Conservation (phyloP, 139 green algal genomes). For the Spirogloea muscicola region DNA sequence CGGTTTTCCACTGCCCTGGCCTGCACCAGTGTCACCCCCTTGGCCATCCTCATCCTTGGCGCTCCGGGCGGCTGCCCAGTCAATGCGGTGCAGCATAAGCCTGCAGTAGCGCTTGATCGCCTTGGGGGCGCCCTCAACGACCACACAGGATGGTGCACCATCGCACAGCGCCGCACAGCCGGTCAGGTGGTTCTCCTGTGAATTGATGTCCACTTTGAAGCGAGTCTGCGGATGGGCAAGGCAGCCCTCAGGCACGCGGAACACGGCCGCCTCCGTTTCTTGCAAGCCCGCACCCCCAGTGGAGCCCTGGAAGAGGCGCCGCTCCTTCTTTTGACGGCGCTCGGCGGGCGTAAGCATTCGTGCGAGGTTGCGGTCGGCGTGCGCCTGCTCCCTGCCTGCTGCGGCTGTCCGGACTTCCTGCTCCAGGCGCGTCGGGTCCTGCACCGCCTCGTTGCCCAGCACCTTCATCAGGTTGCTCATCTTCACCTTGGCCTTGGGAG, state of each 20-base stretch:
- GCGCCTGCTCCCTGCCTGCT: conserved; percentile 71
- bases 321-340: conserved; percentile 85
- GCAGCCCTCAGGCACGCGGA: conserved; percentile 53
- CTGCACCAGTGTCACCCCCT: conserved; percentile 34
- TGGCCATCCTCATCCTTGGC: conserved; percentile 6
- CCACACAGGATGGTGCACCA: conserved; percentile 7
- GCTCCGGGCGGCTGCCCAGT: conserved; percentile 74
- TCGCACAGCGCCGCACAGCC: conserved; percentile 52
- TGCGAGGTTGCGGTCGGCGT: conserved; percentile 93
- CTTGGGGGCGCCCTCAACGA: conserved; percentile 38
- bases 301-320: conserved; percentile 71
- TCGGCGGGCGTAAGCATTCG: conserved; percentile 91
- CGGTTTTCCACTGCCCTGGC: not conserved
- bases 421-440: conserved; percentile 91
- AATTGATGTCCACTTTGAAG: conserved; percentile 93
- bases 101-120: conserved; percentile 74
- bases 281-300: too few species aligned
- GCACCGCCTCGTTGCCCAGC: conserved; percentile 75
- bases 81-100: conserved; percentile 89
- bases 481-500: conserved; percentile 92
- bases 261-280: conserved; percentile 51
- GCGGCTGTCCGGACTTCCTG: conserved; percentile 79
- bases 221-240: conserved; percentile 61
- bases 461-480: conserved; percentile 94
- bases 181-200: conserved; percentile 79